Evolutionary conservation across 306 rosid genomes (phyloP).

Genomic region (Trifolium dubium): DNA sequence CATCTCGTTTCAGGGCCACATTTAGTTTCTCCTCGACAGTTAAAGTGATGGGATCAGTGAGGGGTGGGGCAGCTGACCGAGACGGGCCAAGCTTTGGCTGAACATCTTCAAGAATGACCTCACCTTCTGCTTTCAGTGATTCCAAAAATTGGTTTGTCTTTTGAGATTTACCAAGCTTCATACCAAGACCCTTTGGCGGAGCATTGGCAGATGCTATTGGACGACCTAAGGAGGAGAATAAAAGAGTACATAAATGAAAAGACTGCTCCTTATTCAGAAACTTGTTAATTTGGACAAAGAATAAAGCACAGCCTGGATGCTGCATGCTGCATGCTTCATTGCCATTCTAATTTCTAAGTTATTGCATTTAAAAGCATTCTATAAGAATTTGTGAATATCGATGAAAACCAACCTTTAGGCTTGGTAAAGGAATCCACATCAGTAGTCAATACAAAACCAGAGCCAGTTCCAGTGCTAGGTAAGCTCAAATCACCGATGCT

Average conservation of each 20-base stretch:
- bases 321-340: constrained; percentile 16
- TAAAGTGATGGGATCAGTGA: constrained; percentile 89
- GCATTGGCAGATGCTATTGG: constrained; percentile 86
- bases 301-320: constrained; percentile 27
- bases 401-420: constrained; percentile 72
- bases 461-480: constrained; percentile 80
- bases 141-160: constrained; percentile 88
- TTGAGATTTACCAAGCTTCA: constrained; percentile 90
- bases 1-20: constrained; percentile 89
- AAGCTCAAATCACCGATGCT: constrained; percentile 78
- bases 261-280: constrained; percentile 23
- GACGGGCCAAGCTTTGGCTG: constrained; percentile 76
- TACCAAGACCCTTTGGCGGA: constrained; percentile 90
- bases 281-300: constrained; percentile 25
- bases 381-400: constrained; percentile 30
- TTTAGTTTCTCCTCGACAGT: constrained; percentile 92
- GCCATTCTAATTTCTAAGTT: constrained; percentile 33
- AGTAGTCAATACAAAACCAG: constrained; percentile 74
- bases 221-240: constrained; percentile 57
- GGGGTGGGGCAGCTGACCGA: constrained; percentile 72
- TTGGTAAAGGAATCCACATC: constrained; percentile 79
- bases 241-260: constrained; percentile 37
- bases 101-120: constrained; percentile 88
- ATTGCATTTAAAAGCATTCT: constrained; percentile 25
- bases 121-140: constrained; percentile 96